Conservation (phyloP, 2,329 filamentous ascomycete genomes). For the Massarina eburnea region DNA sequence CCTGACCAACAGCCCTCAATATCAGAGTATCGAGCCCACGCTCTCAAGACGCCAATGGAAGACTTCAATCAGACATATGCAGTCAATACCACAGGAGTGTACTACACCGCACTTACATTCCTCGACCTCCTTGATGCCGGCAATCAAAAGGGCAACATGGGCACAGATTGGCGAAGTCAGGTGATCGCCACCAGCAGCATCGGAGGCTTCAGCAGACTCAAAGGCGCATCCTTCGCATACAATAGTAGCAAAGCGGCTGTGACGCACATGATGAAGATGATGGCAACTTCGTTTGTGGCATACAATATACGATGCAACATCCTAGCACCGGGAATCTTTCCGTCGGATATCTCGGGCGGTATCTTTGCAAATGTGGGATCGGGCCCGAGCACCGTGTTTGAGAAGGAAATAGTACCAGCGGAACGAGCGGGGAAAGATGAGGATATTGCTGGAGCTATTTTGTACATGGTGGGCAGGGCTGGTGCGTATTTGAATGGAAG, state of each 20-base stretch:
- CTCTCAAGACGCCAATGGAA: constrained; percentile 19
- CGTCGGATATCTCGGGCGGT: constrained; percentile 19
- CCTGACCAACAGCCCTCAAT: constrained; percentile 11
- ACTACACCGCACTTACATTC: constrained; percentile 47
- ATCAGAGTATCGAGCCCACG: constrained; percentile 19
- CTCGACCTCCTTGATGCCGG: constrained; percentile 46
- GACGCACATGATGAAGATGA: constrained; percentile 53
- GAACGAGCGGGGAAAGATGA: constrained; percentile 61
- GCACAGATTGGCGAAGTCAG: constrained; percentile 16
- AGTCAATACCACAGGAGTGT: constrained; percentile 45
- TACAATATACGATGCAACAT: constrained; percentile 53
- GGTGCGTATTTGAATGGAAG: constrained; percentile 68
- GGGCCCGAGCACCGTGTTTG: constrained; percentile 1
- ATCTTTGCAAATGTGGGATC: constrained; percentile 9
- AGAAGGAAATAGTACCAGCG: constrained; percentile 47
- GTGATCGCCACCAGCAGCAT: constrained; percentile 24
- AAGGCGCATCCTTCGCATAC: constrained; percentile 21
- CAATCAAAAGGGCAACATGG: constrained; percentile 26
- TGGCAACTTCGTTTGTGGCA: constrained; percentile 46
- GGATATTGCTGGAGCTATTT: constrained; percentile 65
- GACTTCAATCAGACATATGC: constrained; percentile 41
- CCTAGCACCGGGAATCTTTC: constrained; percentile 49
- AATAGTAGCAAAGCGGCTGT: constrained; percentile 48
- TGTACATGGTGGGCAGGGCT: constrained; percentile 66
- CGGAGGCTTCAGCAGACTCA: constrained; percentile 17